Evolutionary conservation across 2,329 filamentous ascomycete species (phyloP).

Genomic region (Trichoderma koningii): DNA sequence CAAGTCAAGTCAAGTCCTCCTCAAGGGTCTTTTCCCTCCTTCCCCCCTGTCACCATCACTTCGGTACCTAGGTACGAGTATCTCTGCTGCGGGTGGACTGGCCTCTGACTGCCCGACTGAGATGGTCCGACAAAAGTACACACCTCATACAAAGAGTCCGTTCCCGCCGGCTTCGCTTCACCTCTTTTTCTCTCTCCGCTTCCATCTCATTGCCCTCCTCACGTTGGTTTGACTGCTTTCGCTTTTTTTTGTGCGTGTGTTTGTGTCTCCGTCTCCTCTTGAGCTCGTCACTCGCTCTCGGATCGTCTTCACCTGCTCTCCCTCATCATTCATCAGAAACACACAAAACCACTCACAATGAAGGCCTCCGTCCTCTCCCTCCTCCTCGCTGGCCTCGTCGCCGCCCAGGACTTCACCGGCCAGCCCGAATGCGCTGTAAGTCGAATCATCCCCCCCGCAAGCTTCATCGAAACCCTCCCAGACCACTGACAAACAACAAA

Average conservation of each 20-base stretch:
- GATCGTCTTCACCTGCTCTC: not conserved
- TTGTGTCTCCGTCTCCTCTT: not conserved
- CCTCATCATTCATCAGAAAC: not conserved
- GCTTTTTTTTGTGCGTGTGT: not conserved
- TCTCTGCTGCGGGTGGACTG: no score
- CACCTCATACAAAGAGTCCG: no score
- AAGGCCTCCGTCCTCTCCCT: slow-evolving; percentile 43
- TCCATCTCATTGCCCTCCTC: not conserved
- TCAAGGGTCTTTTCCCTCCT: no score
- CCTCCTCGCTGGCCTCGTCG: slow-evolving; percentile 41
- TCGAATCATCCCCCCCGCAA: slow-evolving; percentile 9
- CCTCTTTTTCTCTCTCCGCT: no score
- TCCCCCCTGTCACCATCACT: no score
- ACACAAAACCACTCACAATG: slow-evolving; percentile 39
- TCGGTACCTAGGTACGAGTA: no score
- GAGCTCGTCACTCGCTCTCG: slow-evolving; percentile 3
- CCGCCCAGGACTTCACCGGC: slow-evolving; percentile 43
- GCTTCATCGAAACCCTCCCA: not conserved
- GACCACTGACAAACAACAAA: not conserved
- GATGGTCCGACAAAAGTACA: no score
- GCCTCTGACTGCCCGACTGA: no score
- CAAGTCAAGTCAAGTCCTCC: no score
- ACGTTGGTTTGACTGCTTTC: not conserved
- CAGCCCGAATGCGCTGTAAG: slow-evolving; percentile 47
- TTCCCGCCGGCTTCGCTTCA: no score